Base-by-base conservation (phyloP, 2,329 filamentous ascomycete genomes). In the Davidsoniella australis region DNA sequence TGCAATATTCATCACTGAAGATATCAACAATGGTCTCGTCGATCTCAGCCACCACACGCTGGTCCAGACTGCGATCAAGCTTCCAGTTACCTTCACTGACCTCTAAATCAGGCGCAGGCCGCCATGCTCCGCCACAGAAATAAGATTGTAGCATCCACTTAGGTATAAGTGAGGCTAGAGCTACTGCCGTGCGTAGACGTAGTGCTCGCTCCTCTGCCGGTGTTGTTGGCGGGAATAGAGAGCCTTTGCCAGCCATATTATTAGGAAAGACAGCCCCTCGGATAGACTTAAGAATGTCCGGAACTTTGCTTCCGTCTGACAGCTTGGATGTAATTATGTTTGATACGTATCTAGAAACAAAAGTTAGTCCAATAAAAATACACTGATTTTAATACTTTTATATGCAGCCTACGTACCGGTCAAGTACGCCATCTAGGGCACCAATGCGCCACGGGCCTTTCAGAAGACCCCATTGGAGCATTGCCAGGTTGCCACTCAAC, bases 191-290 rank as follows among this genome's bases (percentile, higher is more conserved):
- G 61, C 73, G 75, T 57, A 71, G 71, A 58, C 78, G 76, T 58
- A 87, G 77, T 57, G 71, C 70, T 47, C 67, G 68, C 55, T 77
- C 67, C 58, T 77, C 73, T 57, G 75, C 68, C 49, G 78, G 70
- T 54, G 72, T 72, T 45, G 70, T 69, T 52, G 80, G 77, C 47
- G 80, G 72, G 47, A 71, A 65, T 56, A 80, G 66, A 53, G 73
- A 71, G 57, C 78, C 69, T 55, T 76, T 73, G 52, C 79, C 81
- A 54, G 82, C 79, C 57, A 76, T 71, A 64, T 93, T 93, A 65
- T 85, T 82, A 56, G 91, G 89, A 62, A 95, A 96, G 50, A 96
- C 69, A 53, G 83, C 76, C 58, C 75, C 77, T 61, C 91, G 83
- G 58, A 84, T 71, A 56, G 78, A 74, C 61, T 78, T 76, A 58